A percentile compares a stretch with the other conserved stretches of the same genome.
These are phyloP conservation scores for Cutaneotrichosporon cavernicola DNA, from an alignment of 1,284 basidiomycete species.

Conservation along the genomic window DNA sequence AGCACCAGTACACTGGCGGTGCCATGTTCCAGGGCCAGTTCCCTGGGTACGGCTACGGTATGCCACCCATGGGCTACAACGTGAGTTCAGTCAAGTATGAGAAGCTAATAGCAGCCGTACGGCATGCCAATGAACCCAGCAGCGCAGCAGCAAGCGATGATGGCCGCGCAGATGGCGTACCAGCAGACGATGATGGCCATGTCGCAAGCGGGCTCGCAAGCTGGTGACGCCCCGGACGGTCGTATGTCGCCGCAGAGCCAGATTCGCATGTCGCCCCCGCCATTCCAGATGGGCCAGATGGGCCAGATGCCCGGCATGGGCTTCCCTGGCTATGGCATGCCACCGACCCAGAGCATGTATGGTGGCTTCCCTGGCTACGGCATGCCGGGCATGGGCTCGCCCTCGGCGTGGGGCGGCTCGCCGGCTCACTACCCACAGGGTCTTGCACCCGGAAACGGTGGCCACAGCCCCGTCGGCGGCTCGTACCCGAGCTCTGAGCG, in stretches of 20 bases:
- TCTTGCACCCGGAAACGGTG: not conserved
- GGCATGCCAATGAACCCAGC: slow-evolving; percentile 33
- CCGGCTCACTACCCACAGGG: slow-evolving; percentile 7
- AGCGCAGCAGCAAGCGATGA: slow-evolving; percentile 75
- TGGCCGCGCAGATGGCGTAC: slow-evolving; percentile 86
- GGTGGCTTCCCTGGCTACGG: slow-evolving; percentile 17
- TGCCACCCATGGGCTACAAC: slow-evolving; percentile 52
- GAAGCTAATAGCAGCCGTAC: slow-evolving; percentile 18
- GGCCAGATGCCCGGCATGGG: slow-evolving; percentile 11
- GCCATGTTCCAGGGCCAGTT: slow-evolving; percentile 30
- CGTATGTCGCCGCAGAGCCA: slow-evolving; percentile 21
- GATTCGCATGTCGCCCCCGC: slow-evolving; percentile 19
- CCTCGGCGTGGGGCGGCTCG: slow-evolving; percentile 9
- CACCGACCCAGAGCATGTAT: slow-evolving; percentile 24
- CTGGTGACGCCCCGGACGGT: slow-evolving; percentile 55
- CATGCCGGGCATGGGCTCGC: slow-evolving; percentile 15
- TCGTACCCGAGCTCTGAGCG: slow-evolving; percentile 15
- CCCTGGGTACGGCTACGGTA: slow-evolving; percentile 50
- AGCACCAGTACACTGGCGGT: slow-evolving; percentile 25
- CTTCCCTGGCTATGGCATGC: slow-evolving; percentile 11
- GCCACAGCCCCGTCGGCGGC: not conserved
- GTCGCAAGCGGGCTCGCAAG: slow-evolving; percentile 72
- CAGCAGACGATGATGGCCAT: slow-evolving; percentile 77
- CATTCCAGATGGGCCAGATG: slow-evolving; percentile 9
- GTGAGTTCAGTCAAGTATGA: slow-evolving; percentile 20